phyloP scores from a whole-genome alignment of 2,329 filamentous ascomycete genomes.

The Penicillium sp. region DNA sequence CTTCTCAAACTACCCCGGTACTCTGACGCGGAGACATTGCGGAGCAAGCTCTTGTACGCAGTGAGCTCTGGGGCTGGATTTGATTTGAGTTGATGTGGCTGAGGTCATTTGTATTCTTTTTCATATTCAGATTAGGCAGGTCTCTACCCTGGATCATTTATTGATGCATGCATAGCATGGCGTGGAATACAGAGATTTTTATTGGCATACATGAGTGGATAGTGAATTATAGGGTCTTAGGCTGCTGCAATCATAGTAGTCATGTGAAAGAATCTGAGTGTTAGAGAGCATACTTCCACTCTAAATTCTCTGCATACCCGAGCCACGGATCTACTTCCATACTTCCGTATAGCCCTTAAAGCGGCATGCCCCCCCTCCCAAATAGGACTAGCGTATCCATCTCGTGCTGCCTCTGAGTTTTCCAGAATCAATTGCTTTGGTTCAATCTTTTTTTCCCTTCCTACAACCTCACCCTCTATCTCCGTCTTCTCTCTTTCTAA shows the following conservation, averaged over 20 bases:
- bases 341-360: slow-evolving; percentile 17
- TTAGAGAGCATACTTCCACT: neutral
- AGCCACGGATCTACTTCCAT: neutral
- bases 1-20: slow-evolving; percentile 88
- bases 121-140: slow-evolving; percentile 5
- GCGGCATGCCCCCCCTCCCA: slow-evolving; percentile 15
- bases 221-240: neutral
- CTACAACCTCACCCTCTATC: slow-evolving; percentile 17
- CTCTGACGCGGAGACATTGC: slow-evolving; percentile 59
- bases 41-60: slow-evolving; percentile 81
- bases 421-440: slow-evolving; percentile 29
- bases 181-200: slow-evolving; percentile 17
- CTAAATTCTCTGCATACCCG: neutral
- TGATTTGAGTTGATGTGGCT: slow-evolving; percentile 55
- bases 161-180: slow-evolving; percentile 31
- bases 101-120: neutral
- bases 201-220: slow-evolving; percentile 11
- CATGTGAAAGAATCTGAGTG: neutral
- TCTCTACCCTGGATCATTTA: neutral
- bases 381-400: slow-evolving; percentile 23
- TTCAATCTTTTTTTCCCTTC: slow-evolving; percentile 29
- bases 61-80: slow-evolving; percentile 89
- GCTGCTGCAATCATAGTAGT: neutral
- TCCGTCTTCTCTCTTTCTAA: slow-evolving; percentile 25
- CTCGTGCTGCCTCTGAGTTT: slow-evolving; percentile 33